Evolutionary conservation across 2,329 filamentous ascomycete species (phyloP).

Genomic region (Graphiopsis chlorocephala): DNA sequence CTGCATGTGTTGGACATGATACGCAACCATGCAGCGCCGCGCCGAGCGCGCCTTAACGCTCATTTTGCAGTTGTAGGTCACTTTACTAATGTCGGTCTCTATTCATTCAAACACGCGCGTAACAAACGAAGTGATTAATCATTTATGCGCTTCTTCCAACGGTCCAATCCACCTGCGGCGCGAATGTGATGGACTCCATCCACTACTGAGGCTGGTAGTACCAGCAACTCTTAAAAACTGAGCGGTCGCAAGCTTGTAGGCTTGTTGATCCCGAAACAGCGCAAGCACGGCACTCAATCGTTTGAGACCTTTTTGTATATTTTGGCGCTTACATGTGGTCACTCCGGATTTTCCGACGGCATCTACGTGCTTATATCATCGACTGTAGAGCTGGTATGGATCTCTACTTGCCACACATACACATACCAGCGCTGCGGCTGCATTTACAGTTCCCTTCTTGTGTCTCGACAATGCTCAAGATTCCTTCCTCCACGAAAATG

Average conservation of each 20-base stretch:
- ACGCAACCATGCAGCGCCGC: neutral
- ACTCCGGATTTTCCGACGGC: neutral
- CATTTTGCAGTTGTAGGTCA: neutral
- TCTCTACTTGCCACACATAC: neutral
- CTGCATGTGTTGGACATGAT: neutral
- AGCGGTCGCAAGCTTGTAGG: neutral
- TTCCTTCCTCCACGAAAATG: conserved; percentile 24
- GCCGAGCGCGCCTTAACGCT: neutral
- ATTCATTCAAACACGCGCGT: neutral
- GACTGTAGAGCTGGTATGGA: neutral
- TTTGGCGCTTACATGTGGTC: neutral
- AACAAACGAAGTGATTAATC: neutral
- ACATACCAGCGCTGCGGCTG: neutral
- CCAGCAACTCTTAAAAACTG: no score
- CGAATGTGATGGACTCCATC: no score
- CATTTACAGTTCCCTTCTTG: neutral
- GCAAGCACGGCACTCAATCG: neutral
- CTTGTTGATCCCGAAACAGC: neutral
- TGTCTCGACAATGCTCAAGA: neutral
- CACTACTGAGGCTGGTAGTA: neutral
- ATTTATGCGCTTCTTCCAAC: neutral
- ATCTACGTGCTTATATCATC: neutral
- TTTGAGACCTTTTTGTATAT: neutral
- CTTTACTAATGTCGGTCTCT: neutral
- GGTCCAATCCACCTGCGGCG: neutral